phyloP scores from a whole-genome alignment of 2,329 filamentous ascomycete genomes.

The Colletotrichum acutatum region DNA sequence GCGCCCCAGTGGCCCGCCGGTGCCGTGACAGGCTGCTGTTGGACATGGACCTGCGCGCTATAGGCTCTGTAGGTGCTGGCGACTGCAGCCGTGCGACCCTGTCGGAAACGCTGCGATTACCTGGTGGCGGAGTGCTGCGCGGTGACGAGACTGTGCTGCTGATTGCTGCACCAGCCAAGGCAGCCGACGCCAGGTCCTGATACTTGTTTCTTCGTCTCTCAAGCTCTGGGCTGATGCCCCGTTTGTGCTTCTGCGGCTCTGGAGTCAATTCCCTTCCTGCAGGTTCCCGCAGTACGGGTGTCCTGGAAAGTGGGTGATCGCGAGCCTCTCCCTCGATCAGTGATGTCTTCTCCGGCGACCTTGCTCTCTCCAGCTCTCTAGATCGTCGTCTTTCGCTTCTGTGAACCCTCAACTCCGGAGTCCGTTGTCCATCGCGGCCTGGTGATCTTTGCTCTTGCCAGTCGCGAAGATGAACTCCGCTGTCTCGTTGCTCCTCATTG shows the following conservation, averaged over 20 bases:
- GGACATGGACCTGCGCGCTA: constrained; percentile 58
- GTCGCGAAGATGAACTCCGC: constrained; percentile 66
- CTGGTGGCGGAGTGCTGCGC: constrained; percentile 27
- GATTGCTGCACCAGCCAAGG: constrained; percentile 37
- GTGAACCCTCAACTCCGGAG: constrained; percentile 28
- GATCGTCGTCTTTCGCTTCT: constrained; percentile 38
- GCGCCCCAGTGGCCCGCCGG: constrained; percentile 40
- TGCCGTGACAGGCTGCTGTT: constrained; percentile 64
- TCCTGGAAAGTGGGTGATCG: constrained; percentile 47
- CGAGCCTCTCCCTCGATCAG: constrained; percentile 32
- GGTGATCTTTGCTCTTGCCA: constrained; percentile 48
- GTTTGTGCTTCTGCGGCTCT: constrained; percentile 56
- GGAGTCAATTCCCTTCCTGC: constrained; percentile 46
- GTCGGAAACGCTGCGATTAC: constrained; percentile 52
- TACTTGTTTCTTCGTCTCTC: constrained; percentile 41
- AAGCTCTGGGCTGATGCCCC: constrained; percentile 35
- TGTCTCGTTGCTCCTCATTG: constrained; percentile 59
- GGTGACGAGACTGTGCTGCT: constrained; percentile 19
- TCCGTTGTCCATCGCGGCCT: constrained; percentile 37
- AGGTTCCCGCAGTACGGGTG: constrained; percentile 54
- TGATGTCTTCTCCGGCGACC: constrained; percentile 39
- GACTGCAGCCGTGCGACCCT: constrained; percentile 39
- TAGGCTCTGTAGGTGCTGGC: constrained; percentile 36
- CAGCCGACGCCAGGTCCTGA: constrained; percentile 44
- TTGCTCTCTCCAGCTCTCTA: constrained; percentile 25